Evolutionary conservation across 148 eudicot genomes (phyloP), one percentile per base, ranked within the genome.

Genomic region (Fagopyrum esculentum): DNA sequence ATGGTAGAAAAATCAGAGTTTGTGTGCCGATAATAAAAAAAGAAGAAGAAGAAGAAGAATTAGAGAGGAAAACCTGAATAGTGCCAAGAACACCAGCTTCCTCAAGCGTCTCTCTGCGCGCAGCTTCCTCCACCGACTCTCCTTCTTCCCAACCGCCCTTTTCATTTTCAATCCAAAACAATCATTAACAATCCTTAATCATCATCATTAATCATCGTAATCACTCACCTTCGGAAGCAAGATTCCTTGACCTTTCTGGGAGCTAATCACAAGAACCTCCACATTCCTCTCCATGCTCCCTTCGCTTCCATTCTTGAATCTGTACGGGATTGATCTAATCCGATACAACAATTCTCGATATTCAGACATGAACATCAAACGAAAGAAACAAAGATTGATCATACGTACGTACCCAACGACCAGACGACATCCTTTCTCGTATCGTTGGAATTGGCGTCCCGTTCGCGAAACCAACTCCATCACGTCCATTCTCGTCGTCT

Each of bases 121-220:
- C 93, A 0, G 93, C 93, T 80, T 84, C 89, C 79, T 87, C 81
- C 43, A 75, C 75, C 10, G 89, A 84, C 83, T 89, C 93, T 78
- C 86, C 91, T 30, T 74, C 81, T 70, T 89, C 93, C 93, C 93
- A 89, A 50, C 93, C 93, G 30, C 93, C 93, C 93, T 89, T 26
- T 29, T 6, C 3, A 22, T 59, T 22, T 5, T 5, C 26, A n/a
- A 6, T 59, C 3, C 3, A 8, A 59, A 1, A 59, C 4, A 35
- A 35, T 6, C 26, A 5, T 16, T 55, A 54, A 54, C 4, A 3
- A 16, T 35, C 40, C 40, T 55, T 16, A 16, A 16, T 51, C 56
- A 35, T 51, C 56, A 51, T 51, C 13, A 75, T 61, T n/a, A 56
- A 4, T 44, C 0, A 70, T 4, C 69, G 4, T 35, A 26, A 26